These are phyloP conservation scores for Amphibolis antarctica DNA, from an alignment of 106 monocot genomes.

Conservation along the genomic window DNA sequence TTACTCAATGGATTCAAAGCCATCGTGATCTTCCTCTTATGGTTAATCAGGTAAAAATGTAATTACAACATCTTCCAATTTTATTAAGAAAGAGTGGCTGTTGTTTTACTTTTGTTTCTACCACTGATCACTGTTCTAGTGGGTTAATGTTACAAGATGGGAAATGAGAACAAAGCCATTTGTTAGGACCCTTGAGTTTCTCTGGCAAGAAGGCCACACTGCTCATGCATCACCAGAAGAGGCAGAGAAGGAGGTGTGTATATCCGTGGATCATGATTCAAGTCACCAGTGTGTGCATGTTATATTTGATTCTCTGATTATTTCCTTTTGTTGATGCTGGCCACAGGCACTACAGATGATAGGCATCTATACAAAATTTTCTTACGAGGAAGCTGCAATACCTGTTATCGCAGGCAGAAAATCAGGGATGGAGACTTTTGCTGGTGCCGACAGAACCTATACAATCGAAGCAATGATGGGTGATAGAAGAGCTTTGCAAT, in stretches of 20 bases:
- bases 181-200: constrained; percentile 93
- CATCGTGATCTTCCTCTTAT: constrained; percentile 95
- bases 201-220: constrained; percentile 99
- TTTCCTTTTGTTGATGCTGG: constrained; percentile 16
- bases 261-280: neutral
- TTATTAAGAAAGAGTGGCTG: neutral
- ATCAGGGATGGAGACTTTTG: constrained; percentile 85
- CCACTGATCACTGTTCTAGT: constrained; percentile 26
- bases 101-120: neutral
- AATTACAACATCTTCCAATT: no score
- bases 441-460: constrained; percentile 83
- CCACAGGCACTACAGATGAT: constrained; percentile 98
- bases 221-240: constrained; percentile 95
- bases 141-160: constrained; percentile 99
- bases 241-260: constrained; percentile 75
- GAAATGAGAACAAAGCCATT: constrained; percentile 99
- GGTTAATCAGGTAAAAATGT: constrained; percentile 77
- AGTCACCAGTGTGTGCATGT: neutral
- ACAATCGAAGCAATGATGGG: constrained; percentile 99
- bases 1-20: constrained; percentile 99
- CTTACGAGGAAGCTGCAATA: constrained; percentile 95
- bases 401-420: constrained; percentile 95
- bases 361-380: constrained; percentile 84
- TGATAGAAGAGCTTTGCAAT: constrained; percentile 91
- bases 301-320: constrained; percentile 17